Evolutionary conservation across 192 early-diverging fungal genomes (phyloP), one percentile per base, ranked within the genome.

Genomic region (Martensiomyces pterosporus): DNA sequence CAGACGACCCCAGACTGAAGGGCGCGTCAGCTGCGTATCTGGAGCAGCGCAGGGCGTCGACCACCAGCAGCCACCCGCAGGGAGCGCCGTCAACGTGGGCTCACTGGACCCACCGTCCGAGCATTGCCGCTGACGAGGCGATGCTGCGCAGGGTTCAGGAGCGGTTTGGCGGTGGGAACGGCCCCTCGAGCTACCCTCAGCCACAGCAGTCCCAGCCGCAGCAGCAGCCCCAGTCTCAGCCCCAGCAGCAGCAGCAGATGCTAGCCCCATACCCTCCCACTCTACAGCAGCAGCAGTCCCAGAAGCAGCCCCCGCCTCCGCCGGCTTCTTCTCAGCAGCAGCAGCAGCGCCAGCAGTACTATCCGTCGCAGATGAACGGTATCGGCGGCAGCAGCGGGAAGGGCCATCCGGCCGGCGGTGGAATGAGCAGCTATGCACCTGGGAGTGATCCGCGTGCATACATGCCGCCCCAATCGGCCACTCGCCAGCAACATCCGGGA

Each of bases 81-180:
- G 51, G 47, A 8, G 38, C 49, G 0, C 33, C 17, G 9, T 35
- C 44, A 18, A 39, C 29, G 7, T 72, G 60, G 61, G 42, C 68
- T 27, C 73, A 76, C 23, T 69, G 73, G 65, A 64, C 64, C 12
- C 60, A 64, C 17, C 56, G 73, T 3, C 73, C 73, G 8, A 76
- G 73, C 42, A 69, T 76, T 29, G 73, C 73, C 3, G 73, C 73
- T 6, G 73, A 76, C 27, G 73, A 76, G 53, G 64, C 65, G 10
- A 67, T 75, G 71, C 47, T 63, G 34, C 55, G 71, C 24, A 38
- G 71, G n/a, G 57, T 76, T 65, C 73, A 69, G 14, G 62, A 64
- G 56, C 73, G 55, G 23, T 76, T 69, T 48, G 72, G 65, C 24
- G 57, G n/a, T n/a, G n/a, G n/a, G n/a, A n/a, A n/a, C n/a, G 15